Evolutionary conservation across 306 rosid genomes (phyloP), one percentile per base, ranked within the genome.

Genomic region (Trifolium dubium): DNA sequence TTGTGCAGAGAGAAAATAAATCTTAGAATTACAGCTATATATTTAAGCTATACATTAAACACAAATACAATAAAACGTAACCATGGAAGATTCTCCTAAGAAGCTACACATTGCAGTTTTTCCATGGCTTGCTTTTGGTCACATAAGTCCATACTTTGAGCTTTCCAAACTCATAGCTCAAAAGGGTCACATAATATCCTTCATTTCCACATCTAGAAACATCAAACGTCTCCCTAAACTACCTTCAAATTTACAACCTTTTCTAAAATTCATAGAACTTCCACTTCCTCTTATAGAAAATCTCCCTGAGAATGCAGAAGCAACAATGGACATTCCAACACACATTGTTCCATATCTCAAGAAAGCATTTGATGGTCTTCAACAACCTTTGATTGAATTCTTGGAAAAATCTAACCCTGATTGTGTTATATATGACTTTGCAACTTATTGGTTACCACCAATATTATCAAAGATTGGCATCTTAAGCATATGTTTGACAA

Each of bases 71-170:
- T 17, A 51, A 29, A 23, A 19, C 11, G 31, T 10, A 15, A 34
- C 29, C 6, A 78, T 78, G 82, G 73, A 34, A 39, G 8, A 10
- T 23, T 11, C 10, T 1, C 62, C 62, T 10, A 55, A 23, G 4
- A 55, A 55, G 3, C 10, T 87, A 44, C 85, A 74, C 39, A 43
- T 79, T 3, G 85, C 74, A 31, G 13, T 87, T 59, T 82, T 84
- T 46, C 90, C 90, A 67, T 86, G 90, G 88, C 72, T 79, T 6
- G 90, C 86, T 3, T 83, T 83, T 19, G 87, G 85, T 17, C 87
- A 86, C 64, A 55, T 86, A 9, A n/a, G 67, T 23, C 88, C 88
- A 11, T 79, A 39, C 49, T 43, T 87, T 0, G 78, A 87, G 76
- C 77, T 87, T 3, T 64, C 81, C 6, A 84, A 84, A 60, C 81